Conservation (phyloP, 73 alveolate genomes). For the Tetrahymena malaccensis region DNA sequence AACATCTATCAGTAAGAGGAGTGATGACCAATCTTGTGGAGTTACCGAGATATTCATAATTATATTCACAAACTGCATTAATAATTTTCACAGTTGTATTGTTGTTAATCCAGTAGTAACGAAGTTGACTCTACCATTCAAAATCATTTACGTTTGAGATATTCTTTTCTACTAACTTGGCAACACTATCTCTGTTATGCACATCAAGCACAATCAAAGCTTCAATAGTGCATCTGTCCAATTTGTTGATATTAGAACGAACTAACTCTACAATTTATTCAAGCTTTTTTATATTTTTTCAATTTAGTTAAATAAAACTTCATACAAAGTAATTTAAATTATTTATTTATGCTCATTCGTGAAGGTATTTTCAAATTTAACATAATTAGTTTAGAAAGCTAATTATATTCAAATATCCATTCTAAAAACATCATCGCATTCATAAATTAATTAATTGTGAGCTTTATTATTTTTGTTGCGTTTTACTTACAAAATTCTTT, state of each 20-base stretch:
- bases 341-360: background rate
- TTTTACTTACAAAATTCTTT: no score
- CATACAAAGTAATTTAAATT: no score
- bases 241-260: slow-evolving; percentile 41
- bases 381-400: background rate
- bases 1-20: slow-evolving; percentile 97
- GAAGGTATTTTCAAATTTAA: background rate
- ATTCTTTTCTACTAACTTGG: slow-evolving; percentile 34
- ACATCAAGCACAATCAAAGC: slow-evolving; percentile 69
- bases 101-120: slow-evolving; percentile 87
- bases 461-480: no score
- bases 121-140: slow-evolving; percentile 65
- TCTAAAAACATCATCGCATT: background rate
- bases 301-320: no score
- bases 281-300: slow-evolving; percentile 7
- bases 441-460: no score
- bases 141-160: slow-evolving; percentile 47
- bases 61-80: slow-evolving; percentile 79
- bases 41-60: slow-evolving; percentile 93
- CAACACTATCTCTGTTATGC: slow-evolving; percentile 69
- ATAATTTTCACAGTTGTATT: slow-evolving; percentile 84
- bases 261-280: slow-evolving; percentile 59
- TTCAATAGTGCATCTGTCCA: slow-evolving; percentile 55
- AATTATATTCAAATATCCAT: background rate
- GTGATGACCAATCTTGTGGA: slow-evolving; percentile 93